Base-by-base conservation (phyloP, 495 filamentous ascomycete genomes). In the Melanomma pulvis-pyrius region DNA sequence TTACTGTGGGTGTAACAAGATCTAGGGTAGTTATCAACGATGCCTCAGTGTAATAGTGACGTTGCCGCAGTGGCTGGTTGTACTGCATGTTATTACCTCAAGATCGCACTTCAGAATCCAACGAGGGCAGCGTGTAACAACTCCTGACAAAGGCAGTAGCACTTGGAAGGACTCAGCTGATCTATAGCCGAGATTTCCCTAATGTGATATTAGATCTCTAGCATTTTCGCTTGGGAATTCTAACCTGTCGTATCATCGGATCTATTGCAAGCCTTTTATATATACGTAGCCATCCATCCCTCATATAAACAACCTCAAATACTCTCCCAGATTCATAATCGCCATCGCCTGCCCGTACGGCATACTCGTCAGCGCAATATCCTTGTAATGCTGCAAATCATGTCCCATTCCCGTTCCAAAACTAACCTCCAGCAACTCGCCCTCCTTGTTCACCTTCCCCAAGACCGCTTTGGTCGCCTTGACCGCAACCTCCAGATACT, bases 301-400 rank as follows among this genome's bases (percentile, higher is more conserved):
- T 36, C 47, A 74, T 39, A 74, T 70, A 32, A 71, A 87, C 24
- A 81, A 81, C 55, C 87, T 77, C 64, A 88, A 69, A 61, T 87
- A 86, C 74, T 91, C 88, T 11, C 82, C 87, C 59, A 90, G 70
- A 0, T 85, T 86, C 83, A 90, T 88, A 30, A 90, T 88, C 1
- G 87, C 88, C 88, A 91, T 91, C 0, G 88, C 87, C 72, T 91
- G 89, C 0, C 89, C 89, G 70, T 90, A 91, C 25, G 88, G 89
- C 89, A 92, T 92, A 48, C 84, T 84, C 0, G 89, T 92, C 5
- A 84, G 68, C 0, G 82, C 82, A 67, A 92, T 90, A 48, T 84
- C 78, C 74, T 86, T 85, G 66, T 92, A 92, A 70, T 88, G 87
- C 61, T 90, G 81, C 59, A 90, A 74, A 13, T 74, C 81, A 60